phyloP scores from a whole-genome alignment of 169 alveolate genomes.

The Eimeria brunetti region DNA sequence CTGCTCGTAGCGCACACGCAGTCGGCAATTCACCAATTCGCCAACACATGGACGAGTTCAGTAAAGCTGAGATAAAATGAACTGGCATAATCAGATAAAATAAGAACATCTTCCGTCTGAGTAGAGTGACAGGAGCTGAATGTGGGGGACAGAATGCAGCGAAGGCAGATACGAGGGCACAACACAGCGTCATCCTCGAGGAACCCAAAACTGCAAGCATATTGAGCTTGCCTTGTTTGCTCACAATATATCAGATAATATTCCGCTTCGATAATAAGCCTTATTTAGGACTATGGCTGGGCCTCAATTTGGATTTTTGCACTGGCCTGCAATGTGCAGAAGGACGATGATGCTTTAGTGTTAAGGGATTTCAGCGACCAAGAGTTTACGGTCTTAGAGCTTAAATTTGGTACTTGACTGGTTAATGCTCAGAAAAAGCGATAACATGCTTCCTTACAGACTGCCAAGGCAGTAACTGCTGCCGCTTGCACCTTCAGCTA shows the following conservation, averaged over 20 bases:
- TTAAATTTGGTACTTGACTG: neutral
- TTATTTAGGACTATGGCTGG: too few relatives aligned
- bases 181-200: neutral
- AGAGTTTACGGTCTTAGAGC: neutral
- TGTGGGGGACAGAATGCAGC: neutral
- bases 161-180: neutral
- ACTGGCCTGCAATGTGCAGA: too few relatives aligned
- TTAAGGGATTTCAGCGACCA: too few relatives aligned
- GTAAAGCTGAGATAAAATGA: neutral
- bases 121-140: neutral
- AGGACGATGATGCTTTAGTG: too few relatives aligned
- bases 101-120: neutral
- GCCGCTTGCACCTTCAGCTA: neutral
- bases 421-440: neutral
- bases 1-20: conserved; percentile 50
- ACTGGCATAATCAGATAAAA: too few relatives aligned
- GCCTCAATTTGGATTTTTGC: too few relatives aligned
- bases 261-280: neutral
- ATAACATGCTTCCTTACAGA: neutral
- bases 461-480: neutral
- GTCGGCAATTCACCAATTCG: neutral
- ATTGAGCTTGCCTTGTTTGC: neutral
- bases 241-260: neutral
- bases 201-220: neutral
- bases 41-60: neutral